A percentile compares a stretch with the other conserved stretches of the same genome.
Evolutionary conservation across 495 filamentous ascomycete genomes (phyloP).

Genomic region (Penicillium bovifimosum): DNA sequence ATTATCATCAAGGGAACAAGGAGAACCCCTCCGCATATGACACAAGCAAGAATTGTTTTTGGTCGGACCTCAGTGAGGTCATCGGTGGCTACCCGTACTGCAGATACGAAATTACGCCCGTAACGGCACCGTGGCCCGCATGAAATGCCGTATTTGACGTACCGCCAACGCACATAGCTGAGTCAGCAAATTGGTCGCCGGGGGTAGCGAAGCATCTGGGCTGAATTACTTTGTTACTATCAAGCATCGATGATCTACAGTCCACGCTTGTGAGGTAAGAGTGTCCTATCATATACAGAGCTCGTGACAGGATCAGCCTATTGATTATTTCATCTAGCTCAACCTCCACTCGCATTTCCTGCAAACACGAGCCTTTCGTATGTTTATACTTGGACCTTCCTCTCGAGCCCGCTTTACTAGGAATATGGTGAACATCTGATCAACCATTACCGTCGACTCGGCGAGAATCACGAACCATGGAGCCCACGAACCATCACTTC

Average conservation of each 20-base stretch:
- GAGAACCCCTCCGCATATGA: not conserved
- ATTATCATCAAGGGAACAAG: not conserved
- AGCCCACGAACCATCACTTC: slow-evolving; percentile 14
- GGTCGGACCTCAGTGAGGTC: slow-evolving; percentile 23
- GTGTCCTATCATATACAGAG: not conserved
- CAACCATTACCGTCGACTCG: slow-evolving; percentile 18
- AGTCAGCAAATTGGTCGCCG: not conserved
- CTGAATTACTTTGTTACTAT: slow-evolving; percentile 3
- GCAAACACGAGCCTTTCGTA: not conserved
- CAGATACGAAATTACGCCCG: not conserved
- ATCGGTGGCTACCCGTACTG: slow-evolving; percentile 17
- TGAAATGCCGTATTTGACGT: not conserved
- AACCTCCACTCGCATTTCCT: not conserved
- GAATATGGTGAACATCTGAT: slow-evolving; percentile 23
- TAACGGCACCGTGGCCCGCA: no score
- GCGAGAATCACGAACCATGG: slow-evolving; percentile 23
- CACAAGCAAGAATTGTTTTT: slow-evolving; percentile 10
- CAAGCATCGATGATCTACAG: not conserved
- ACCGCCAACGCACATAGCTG: not conserved
- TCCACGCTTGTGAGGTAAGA: not conserved
- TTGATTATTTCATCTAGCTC: not conserved
- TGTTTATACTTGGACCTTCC: not conserved
- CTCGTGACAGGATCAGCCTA: not conserved
- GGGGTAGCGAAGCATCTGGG: not conserved
- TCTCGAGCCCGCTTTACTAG: not conserved